phyloP scores from a whole-genome alignment of 148 eudicot species.

The Persicaria tinctoria region DNA sequence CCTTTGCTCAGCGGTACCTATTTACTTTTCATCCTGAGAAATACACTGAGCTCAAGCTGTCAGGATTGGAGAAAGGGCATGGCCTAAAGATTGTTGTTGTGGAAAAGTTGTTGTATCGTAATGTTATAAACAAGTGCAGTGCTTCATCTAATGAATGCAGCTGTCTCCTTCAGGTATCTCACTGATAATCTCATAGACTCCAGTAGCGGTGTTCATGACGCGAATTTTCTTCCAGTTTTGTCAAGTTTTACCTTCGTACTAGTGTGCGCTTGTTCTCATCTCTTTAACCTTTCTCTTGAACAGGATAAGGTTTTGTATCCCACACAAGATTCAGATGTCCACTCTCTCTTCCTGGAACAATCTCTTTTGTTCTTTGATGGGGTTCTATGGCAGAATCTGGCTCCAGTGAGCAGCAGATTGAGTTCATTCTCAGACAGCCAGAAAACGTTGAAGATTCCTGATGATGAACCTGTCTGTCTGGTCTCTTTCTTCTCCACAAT shows the following conservation, averaged over 20 bases:
- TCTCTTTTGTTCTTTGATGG: slow-evolving; percentile 62
- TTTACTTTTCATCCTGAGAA: slow-evolving; percentile 48
- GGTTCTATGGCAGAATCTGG: slow-evolving; percentile 75
- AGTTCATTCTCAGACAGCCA: slow-evolving; percentile 64
- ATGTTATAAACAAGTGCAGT: slow-evolving; percentile 50
- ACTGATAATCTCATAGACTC: not conserved
- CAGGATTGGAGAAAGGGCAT: slow-evolving; percentile 39
- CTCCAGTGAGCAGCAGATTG: slow-evolving; percentile 67
- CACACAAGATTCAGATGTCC: slow-evolving; percentile 56
- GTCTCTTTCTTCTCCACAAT: slow-evolving; percentile 42
- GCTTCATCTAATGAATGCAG: slow-evolving; percentile 58
- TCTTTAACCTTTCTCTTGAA: not conserved
- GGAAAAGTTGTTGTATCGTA: slow-evolving; percentile 58
- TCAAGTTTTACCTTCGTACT: no score
- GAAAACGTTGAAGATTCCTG: slow-evolving; percentile 71
- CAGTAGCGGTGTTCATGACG: no score
- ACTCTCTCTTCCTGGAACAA: slow-evolving; percentile 69
- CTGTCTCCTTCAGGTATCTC: slow-evolving; percentile 72
- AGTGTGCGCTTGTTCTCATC: not conserved
- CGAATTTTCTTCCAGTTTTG: no score
- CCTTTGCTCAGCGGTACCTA: slow-evolving; percentile 88
- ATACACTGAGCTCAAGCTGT: slow-evolving; percentile 54
- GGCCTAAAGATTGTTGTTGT: slow-evolving; percentile 53
- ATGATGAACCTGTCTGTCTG: slow-evolving; percentile 43
- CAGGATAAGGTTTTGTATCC: slow-evolving; percentile 62